phyloP scores from a whole-genome alignment of 306 rosid genomes.

The Medicago lupulina region DNA sequence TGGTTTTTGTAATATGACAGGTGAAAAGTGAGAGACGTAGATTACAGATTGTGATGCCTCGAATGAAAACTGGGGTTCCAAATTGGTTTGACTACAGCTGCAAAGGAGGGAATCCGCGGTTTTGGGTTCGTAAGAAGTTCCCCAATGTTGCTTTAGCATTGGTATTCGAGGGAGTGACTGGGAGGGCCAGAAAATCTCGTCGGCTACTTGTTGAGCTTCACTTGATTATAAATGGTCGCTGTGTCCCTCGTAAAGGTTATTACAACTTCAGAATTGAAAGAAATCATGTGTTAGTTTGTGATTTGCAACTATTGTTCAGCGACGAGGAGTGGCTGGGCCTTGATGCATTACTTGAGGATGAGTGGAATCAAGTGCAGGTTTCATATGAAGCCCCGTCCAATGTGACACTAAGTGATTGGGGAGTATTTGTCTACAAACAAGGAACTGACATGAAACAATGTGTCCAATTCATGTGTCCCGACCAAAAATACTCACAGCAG shows the following conservation, averaged over 20 bases:
- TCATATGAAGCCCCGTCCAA: neutral
- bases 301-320: neutral
- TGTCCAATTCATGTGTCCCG: too few relatives aligned
- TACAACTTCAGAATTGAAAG: neutral
- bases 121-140: slow-evolving; percentile 2
- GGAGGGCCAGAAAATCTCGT: neutral
- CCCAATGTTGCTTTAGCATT: slow-evolving; percentile 17
- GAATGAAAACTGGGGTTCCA: neutral
- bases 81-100: neutral
- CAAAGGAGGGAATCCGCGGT: neutral
- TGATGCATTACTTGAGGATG: neutral
- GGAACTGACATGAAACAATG: neutral
- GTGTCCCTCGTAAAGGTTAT: neutral
- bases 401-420: neutral
- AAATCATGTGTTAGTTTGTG: slow-evolving; percentile 2
- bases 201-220: neutral
- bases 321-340: slow-evolving; percentile 6
- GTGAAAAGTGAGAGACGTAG: neutral
- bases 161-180: neutral
- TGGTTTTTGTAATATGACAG: neutral
- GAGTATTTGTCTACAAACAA: neutral
- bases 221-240: neutral
- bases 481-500: too few relatives aligned
- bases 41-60: slow-evolving; percentile 5
- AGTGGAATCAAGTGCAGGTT: slow-evolving; percentile 17